A percentile compares a stretch with the other conserved stretches of the same genome.
Conservation (phyloP, 106 monocot genomes). For the Platanthera zijinensis region DNA sequence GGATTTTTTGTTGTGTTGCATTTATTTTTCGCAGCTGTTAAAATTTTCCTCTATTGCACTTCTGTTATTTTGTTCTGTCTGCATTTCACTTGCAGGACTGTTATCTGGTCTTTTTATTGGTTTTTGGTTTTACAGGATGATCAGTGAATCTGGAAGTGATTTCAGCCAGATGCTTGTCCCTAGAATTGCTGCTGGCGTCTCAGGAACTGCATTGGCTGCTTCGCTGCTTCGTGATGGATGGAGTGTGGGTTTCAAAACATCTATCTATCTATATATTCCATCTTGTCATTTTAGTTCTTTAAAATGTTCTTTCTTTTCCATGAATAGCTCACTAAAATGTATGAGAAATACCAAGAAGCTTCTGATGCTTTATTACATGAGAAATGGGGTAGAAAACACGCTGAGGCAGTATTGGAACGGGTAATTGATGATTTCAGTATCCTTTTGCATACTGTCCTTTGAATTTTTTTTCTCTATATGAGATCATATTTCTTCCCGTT, state of each 20-base stretch:
- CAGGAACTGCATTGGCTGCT: conserved; percentile 95
- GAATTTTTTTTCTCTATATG: not conserved
- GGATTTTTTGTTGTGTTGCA: not conserved
- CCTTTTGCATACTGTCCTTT: not conserved
- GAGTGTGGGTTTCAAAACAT: conserved; percentile 61
- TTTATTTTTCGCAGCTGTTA: not conserved
- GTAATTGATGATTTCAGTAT: conserved; percentile 20
- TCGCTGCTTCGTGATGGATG: conserved; percentile 94
- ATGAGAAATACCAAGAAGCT: conserved; percentile 98
- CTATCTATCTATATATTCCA: not conserved
- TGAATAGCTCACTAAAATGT: conserved; percentile 86
- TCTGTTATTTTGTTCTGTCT: not conserved
- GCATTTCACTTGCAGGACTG: not conserved
- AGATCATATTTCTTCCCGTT: not conserved
- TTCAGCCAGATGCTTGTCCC: conserved; percentile 41
- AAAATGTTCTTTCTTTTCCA: not conserved
- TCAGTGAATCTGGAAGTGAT: conserved; percentile 20
- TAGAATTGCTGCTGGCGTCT: conserved; percentile 50
- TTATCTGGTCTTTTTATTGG: not conserved
- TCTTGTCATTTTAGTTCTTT: not conserved
- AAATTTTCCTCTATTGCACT: not conserved
- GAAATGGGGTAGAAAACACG: conserved; percentile 61
- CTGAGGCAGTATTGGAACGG: conserved; percentile 68
- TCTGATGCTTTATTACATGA: conserved; percentile 90
- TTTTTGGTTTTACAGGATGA: conserved; percentile 25